Percentiles rank a stretch among this genome's conserved stretches.
Conservation (phyloP, 164 flowering plant genomes). For the Euptelea pleiosperma region DNA sequence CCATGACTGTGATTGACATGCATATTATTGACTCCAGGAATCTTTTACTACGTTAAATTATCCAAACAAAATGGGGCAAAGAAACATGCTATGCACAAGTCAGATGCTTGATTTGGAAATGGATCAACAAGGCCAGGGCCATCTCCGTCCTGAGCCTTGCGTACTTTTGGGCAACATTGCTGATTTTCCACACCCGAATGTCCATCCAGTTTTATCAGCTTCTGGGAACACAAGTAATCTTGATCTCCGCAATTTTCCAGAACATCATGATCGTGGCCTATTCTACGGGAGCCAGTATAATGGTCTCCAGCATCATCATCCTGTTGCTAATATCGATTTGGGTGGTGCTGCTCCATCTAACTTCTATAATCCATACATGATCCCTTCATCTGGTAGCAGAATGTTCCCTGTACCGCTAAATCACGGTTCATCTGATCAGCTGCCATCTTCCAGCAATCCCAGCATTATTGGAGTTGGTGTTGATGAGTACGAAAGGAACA, state of each 20-base stretch:
- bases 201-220: constrained; percentile 37
- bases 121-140: constrained; percentile 44
- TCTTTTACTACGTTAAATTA: not conserved
- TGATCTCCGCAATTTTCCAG: constrained; percentile 40
- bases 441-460: constrained; percentile 44
- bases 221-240: constrained; percentile 37
- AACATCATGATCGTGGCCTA: constrained; percentile 37
- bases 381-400: constrained; percentile 39
- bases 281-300: constrained; percentile 54
- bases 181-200: constrained; percentile 41
- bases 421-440: constrained; percentile 42
- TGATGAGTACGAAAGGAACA: constrained; percentile 47
- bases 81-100: constrained; percentile 43
- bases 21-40: constrained; percentile 5
- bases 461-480: constrained; percentile 35
- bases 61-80: constrained; percentile 46
- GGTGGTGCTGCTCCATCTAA: constrained; percentile 31
- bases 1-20: not conserved
- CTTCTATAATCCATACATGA: constrained; percentile 44
- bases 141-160: constrained; percentile 48
- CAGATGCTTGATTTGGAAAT: constrained; percentile 50
- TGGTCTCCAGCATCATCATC: constrained; percentile 42
- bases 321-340: constrained; percentile 36
- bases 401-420: constrained; percentile 34
- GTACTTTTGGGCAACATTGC: constrained; percentile 34